These are phyloP conservation scores for Pinus taeda DNA, from an alignment of 75 land plant species.

Conservation along the genomic window DNA sequence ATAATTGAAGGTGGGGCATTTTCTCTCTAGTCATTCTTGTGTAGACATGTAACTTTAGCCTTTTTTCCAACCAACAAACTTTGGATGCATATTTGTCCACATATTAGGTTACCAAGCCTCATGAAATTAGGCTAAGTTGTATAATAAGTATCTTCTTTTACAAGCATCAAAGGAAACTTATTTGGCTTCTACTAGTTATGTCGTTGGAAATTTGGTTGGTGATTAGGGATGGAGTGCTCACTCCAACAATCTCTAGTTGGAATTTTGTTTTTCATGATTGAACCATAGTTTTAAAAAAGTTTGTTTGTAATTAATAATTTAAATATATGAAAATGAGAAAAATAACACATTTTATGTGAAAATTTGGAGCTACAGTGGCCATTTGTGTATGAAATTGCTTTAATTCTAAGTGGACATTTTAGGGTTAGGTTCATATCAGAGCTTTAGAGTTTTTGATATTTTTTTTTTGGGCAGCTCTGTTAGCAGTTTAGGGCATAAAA, in stretches of 20 bases:
- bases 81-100: conserved; percentile 32
- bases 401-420: background rate
- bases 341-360: no score
- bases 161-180: conserved; percentile 29
- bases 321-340: no score
- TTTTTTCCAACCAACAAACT: conserved; percentile 18
- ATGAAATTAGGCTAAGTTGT: conserved; percentile 20
- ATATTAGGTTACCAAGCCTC: conserved; percentile 3
- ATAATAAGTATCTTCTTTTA: conserved; percentile 40
- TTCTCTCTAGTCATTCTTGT: conserved; percentile 58
- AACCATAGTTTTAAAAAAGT: no score
- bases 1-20: conserved; percentile 48
- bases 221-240: conserved; percentile 69
- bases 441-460: background rate
- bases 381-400: background rate
- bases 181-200: conserved; percentile 41
- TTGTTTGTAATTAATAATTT: no score
- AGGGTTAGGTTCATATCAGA: background rate
- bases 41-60: conserved; percentile 40
- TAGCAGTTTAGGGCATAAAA: conserved; percentile 42
- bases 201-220: conserved; percentile 65
- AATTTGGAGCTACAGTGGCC: no score
- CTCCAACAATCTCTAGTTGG: conserved; percentile 54
- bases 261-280: no score
- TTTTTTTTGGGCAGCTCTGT: conserved; percentile 32